A percentile compares a stretch with the other conserved stretches of the same genome.
Conservation (phyloP, 768 basidiomycete species). For the Boletus pseudo-olivaceus region DNA sequence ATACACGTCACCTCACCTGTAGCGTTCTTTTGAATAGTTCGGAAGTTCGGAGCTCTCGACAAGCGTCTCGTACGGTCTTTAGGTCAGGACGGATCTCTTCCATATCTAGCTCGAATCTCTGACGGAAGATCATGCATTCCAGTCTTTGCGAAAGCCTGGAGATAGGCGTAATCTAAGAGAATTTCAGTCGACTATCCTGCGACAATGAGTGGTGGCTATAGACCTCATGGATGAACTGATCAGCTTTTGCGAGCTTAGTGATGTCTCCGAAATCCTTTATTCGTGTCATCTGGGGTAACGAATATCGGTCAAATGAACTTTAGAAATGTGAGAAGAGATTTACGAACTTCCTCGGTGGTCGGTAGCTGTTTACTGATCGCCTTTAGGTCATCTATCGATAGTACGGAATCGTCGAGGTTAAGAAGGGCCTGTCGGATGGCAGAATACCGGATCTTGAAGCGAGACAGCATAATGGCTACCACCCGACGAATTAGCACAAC, state of each 20-base stretch:
- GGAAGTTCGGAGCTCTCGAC: constrained; percentile 63
- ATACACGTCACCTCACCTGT: constrained; percentile 45
- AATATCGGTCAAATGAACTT: not conserved
- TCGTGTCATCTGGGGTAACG: constrained; percentile 47
- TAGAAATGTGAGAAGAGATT: not conserved
- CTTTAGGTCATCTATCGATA: constrained; percentile 74
- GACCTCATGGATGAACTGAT: constrained; percentile 80
- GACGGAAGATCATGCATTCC: constrained; percentile 80
- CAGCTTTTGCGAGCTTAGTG: constrained; percentile 73
- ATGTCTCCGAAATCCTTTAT: constrained; percentile 71
- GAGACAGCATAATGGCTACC: constrained; percentile 79
- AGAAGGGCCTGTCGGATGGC: constrained; percentile 72
- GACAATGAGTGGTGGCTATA: constrained; percentile 5
- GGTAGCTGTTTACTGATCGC: constrained; percentile 74
- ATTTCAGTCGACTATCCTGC: constrained; percentile 1
- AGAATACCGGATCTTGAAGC: constrained; percentile 61
- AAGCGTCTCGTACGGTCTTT: constrained; percentile 66
- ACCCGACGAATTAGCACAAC: constrained; percentile 1
- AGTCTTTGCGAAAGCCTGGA: constrained; percentile 72
- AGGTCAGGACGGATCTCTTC: constrained; percentile 84
- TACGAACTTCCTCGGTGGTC: constrained; percentile 71
- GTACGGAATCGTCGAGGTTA: constrained; percentile 61
- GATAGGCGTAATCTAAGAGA: constrained; percentile 67
- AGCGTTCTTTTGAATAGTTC: constrained; percentile 64
- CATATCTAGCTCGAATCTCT: constrained; percentile 77